phyloP scores from a whole-genome alignment of 2,329 filamentous ascomycete genomes.

The Colletotrichum falcatum region DNA sequence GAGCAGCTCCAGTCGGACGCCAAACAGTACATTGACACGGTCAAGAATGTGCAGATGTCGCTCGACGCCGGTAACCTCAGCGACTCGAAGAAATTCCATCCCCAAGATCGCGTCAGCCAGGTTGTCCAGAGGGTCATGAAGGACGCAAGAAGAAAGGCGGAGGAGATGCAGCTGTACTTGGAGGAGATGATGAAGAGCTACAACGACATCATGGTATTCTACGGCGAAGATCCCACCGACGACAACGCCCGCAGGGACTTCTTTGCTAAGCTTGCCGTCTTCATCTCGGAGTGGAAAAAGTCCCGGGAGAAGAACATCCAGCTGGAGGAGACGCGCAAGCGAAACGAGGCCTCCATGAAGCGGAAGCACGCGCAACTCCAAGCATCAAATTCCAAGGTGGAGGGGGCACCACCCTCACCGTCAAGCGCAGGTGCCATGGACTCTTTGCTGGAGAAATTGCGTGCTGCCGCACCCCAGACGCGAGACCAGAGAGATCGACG shows the following conservation, averaged over 20 bases:
- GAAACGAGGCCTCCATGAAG: slow-evolving; percentile 93
- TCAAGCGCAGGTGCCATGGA: slow-evolving; percentile 93
- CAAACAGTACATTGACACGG: slow-evolving; percentile 92
- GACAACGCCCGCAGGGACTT: slow-evolving; percentile 95
- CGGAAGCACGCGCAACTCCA: slow-evolving; percentile 84
- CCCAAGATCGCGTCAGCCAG: slow-evolving; percentile 92
- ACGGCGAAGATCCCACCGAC: slow-evolving; percentile 92
- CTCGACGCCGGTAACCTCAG: slow-evolving; percentile 94
- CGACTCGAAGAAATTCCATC: slow-evolving; percentile 97
- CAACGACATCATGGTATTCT: slow-evolving; percentile 96
- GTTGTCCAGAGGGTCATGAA: slow-evolving; percentile 96
- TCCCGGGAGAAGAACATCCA: slow-evolving; percentile 91
- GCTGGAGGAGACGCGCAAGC: slow-evolving; percentile 83
- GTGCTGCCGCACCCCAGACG: slow-evolving; percentile 90
- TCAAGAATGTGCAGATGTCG: slow-evolving; percentile 92
- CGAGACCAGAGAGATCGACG: slow-evolving; percentile 90
- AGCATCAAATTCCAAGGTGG: slow-evolving; percentile 54
- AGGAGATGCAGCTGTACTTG: slow-evolving; percentile 93
- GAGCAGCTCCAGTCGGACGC: slow-evolving; percentile 91
- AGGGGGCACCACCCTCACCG: slow-evolving; percentile 70
- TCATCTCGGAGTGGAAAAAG: slow-evolving; percentile 96
- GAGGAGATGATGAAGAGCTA: slow-evolving; percentile 93
- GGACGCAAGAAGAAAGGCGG: slow-evolving; percentile 93
- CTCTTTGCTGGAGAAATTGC: slow-evolving; percentile 91
- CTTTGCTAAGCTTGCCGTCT: slow-evolving; percentile 91